A percentile compares a stretch with the other conserved stretches of the same genome.
These are phyloP conservation scores for Hypoxylon sp. DNA, from an alignment of 2,329 filamentous ascomycete genomes.

Conservation along the genomic window DNA sequence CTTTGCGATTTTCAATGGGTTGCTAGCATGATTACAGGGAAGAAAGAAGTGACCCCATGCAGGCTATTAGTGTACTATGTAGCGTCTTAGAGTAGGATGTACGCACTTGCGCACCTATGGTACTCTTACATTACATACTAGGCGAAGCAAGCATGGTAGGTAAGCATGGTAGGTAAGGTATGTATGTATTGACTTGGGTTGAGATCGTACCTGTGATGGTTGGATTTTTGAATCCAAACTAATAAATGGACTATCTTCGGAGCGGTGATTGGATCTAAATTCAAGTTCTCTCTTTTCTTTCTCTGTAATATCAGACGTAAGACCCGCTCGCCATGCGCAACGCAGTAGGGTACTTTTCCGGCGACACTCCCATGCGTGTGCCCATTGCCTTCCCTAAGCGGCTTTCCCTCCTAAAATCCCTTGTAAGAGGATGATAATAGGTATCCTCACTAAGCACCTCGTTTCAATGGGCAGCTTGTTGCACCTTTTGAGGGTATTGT, in stretches of 20 bases:
- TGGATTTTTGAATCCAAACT: constrained; percentile 44
- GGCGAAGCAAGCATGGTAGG: constrained; percentile 27
- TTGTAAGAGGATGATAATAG: constrained; percentile 32
- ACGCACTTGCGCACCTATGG: background rate
- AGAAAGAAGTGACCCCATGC: constrained; percentile 21
- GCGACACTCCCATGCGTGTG: constrained; percentile 29
- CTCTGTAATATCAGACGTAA: constrained; percentile 38
- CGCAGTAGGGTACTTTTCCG: constrained; percentile 44
- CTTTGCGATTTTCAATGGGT: constrained; percentile 23
- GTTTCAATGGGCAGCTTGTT: constrained; percentile 15
- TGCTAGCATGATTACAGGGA: constrained; percentile 15
- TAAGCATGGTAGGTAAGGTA: constrained; percentile 18
- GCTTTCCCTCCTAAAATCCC: constrained; percentile 21
- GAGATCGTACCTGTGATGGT: constrained; percentile 46
- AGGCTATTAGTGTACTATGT: constrained; percentile 15
- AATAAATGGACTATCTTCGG: constrained; percentile 40
- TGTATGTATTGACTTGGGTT: constrained; percentile 35
- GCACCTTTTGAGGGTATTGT: constrained; percentile 23
- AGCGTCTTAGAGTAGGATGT: constrained; percentile 8
- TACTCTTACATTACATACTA: constrained; percentile 13
- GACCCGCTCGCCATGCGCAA: constrained; percentile 38
- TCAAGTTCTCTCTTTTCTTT: constrained; percentile 20
- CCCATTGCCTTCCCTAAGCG: constrained; percentile 39
- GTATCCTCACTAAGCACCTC: constrained; percentile 16
- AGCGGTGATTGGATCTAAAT: constrained; percentile 46